A percentile compares a stretch with the other conserved stretches of the same genome.
Evolutionary conservation across 805 yeast species (phyloP).

Genomic region (Starmerella lactis-condensi): DNA sequence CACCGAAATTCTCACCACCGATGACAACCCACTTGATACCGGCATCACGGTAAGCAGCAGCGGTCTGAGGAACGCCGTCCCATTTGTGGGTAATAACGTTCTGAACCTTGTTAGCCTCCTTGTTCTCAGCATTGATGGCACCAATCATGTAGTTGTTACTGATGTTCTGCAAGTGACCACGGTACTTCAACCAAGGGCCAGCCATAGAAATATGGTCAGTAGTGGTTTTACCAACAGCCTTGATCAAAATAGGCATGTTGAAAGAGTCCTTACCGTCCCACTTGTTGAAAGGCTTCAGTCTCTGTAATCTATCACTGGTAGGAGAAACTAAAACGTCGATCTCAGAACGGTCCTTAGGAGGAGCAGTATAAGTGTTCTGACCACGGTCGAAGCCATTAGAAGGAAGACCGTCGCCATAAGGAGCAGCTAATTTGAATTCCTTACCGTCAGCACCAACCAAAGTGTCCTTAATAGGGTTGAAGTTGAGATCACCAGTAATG

Average conservation of each 20-base stretch:
- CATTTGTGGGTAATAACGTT: conserved; percentile 82
- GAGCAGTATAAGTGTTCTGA: conserved; percentile 90
- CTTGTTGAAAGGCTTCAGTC: conserved; percentile 78
- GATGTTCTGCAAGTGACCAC: conserved; percentile 98
- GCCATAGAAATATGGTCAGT: conserved; percentile 99
- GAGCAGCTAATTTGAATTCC: conserved; percentile 74
- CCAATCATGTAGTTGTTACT: conserved; percentile 99
- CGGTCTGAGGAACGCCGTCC: conserved; percentile 94
- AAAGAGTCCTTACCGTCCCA: conserved; percentile 94
- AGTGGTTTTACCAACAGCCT: conserved; percentile 93
- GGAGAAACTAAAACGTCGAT: conserved; percentile 68
- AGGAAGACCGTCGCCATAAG: conserved; percentile 83
- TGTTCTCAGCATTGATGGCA: conserved; percentile 92
- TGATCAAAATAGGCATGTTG: conserved; percentile 81
- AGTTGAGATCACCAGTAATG: conserved; percentile 86
- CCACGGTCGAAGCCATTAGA: conserved; percentile 79
- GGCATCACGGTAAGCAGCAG: conserved; percentile 80
- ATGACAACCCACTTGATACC: conserved; percentile 92
- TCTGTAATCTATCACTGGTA: conserved; percentile 88
- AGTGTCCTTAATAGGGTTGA: conserved; percentile 87
- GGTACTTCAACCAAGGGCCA: conserved; percentile 99
- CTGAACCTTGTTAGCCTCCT: conserved; percentile 78
- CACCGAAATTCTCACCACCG: conserved; percentile 98
- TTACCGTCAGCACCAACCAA: conserved; percentile 77
- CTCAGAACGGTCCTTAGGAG: conserved; percentile 66